A percentile compares a stretch with the other conserved stretches of the same genome.
Conservation (phyloP, 1,284 basidiomycete genomes). For the Acaromyces ingoldii region DNA sequence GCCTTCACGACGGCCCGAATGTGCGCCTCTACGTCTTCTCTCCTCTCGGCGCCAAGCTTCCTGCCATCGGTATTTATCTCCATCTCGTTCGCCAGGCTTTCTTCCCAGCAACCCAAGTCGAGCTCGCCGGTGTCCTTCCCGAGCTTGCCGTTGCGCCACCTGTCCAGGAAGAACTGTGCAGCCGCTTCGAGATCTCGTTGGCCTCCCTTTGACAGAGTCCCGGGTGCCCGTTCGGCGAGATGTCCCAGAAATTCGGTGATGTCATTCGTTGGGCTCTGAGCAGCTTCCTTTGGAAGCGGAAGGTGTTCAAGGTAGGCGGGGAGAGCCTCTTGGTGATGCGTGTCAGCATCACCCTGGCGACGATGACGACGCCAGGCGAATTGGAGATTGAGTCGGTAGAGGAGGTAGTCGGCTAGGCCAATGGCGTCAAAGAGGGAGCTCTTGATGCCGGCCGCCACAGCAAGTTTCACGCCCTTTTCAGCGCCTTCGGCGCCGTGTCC, state of each 20-base stretch:
- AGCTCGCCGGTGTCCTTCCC: constrained; percentile 32
- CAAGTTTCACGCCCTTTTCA: constrained; percentile 86
- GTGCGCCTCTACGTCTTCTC: background rate
- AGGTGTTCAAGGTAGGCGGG: constrained; percentile 18
- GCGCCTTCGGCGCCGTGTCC: constrained; percentile 75
- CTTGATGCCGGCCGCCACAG: constrained; percentile 91
- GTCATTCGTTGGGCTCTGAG: constrained; percentile 31
- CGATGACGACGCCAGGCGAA: constrained; percentile 1
- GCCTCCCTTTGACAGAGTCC: constrained; percentile 34
- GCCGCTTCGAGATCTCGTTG: constrained; percentile 31
- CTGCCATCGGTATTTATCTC: background rate
- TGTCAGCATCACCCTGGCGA: background rate
- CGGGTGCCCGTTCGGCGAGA: constrained; percentile 37
- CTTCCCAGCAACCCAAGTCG: constrained; percentile 31
- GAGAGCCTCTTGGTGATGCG: background rate
- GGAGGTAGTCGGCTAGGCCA: constrained; percentile 74
- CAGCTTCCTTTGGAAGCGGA: background rate
- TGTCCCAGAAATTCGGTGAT: constrained; percentile 21
- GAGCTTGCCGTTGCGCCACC: constrained; percentile 39
- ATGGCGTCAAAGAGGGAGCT: constrained; percentile 83
- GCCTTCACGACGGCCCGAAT: background rate
- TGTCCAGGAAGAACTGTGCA: constrained; percentile 39
- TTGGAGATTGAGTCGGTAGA: constrained; percentile 74
- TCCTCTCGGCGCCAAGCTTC: background rate
- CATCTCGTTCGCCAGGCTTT: constrained; percentile 12